Conservation (phyloP, 2,329 filamentous ascomycete species). For the Ceratocystis huliohia region DNA sequence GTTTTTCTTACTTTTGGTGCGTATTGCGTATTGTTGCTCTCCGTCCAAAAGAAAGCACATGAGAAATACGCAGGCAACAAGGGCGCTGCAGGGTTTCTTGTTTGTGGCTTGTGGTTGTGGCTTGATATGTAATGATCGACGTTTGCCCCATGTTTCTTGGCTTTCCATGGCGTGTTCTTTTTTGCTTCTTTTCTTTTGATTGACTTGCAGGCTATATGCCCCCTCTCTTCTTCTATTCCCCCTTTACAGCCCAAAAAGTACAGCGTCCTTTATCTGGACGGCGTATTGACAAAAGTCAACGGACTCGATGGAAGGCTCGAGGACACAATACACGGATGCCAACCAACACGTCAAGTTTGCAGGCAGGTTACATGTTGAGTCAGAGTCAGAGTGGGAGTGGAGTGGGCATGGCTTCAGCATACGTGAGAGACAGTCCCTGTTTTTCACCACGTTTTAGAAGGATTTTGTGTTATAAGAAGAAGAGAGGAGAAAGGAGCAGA, state of each 20-base stretch:
- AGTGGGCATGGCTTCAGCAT: background rate
- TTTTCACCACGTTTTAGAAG: conserved; percentile 4
- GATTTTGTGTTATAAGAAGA: conserved; percentile 1
- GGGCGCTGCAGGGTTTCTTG: background rate
- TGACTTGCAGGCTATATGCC: background rate
- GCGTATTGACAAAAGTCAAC: too few species aligned
- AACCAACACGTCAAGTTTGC: too few species aligned
- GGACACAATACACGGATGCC: too few species aligned
- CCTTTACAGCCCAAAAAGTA: background rate
- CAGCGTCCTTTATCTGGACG: background rate
- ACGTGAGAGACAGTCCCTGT: background rate
- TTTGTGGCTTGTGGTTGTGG: background rate
- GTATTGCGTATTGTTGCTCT: background rate
- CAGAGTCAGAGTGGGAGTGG: background rate
- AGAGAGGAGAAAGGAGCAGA: background rate
- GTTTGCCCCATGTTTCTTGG: background rate
- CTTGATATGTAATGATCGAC: conserved; percentile 7
- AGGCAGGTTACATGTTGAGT: too few species aligned
- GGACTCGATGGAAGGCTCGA: too few species aligned
- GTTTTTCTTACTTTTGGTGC: background rate
- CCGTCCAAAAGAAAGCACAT: background rate
- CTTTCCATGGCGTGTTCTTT: conserved; percentile 9
- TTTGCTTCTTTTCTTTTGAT: background rate
- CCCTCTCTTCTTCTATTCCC: background rate
- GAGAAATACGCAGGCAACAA: background rate